phyloP scores from a whole-genome alignment of 2,329 filamentous ascomycete species.

The Xylariaceae sp. region DNA sequence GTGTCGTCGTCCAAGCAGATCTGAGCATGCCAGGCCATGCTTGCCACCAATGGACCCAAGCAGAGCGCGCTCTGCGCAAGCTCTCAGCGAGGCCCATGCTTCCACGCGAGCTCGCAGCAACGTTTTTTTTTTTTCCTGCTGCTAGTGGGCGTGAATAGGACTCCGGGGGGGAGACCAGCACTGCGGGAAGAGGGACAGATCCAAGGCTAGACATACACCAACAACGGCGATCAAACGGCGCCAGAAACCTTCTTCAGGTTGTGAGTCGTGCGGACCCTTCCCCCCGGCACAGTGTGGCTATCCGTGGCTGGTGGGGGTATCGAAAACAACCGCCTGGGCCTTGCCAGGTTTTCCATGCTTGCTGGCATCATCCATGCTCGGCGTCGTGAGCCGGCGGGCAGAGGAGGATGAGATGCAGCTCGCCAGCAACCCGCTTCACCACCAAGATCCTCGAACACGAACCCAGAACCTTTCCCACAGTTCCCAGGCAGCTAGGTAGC shows the following conservation, averaged over 20 bases:
- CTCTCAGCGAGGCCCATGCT: too few relatives aligned
- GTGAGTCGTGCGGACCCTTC: too few relatives aligned
- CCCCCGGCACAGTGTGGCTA: constrained; percentile 9
- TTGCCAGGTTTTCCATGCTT: constrained; percentile 5
- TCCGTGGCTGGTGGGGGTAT: constrained; percentile 11
- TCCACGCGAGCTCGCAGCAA: too few relatives aligned
- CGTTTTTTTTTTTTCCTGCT: too few relatives aligned
- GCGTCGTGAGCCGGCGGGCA: not conserved
- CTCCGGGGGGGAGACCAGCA: too few relatives aligned
- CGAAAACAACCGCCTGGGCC: too few relatives aligned
- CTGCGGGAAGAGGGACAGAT: too few relatives aligned
- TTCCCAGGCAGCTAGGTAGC: constrained; percentile 1
- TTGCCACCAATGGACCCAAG: too few relatives aligned
- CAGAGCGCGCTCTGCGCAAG: too few relatives aligned
- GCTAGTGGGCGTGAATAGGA: too few relatives aligned
- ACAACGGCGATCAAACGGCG: constrained; percentile 13
- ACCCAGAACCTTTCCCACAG: not conserved
- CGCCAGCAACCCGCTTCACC: not conserved
- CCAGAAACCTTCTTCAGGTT: not conserved
- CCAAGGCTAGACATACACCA: not conserved
- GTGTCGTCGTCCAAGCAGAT: too few relatives aligned
- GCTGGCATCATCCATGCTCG: not conserved
- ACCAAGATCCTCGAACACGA: not conserved
- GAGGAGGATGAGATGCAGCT: constrained; percentile 5
- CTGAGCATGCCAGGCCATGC: too few relatives aligned